A percentile compares a stretch with the other conserved stretches of the same genome.
phyloP scores from a whole-genome alignment of 2,329 filamentous ascomycete genomes.

The Colletotrichum plurivorum region DNA sequence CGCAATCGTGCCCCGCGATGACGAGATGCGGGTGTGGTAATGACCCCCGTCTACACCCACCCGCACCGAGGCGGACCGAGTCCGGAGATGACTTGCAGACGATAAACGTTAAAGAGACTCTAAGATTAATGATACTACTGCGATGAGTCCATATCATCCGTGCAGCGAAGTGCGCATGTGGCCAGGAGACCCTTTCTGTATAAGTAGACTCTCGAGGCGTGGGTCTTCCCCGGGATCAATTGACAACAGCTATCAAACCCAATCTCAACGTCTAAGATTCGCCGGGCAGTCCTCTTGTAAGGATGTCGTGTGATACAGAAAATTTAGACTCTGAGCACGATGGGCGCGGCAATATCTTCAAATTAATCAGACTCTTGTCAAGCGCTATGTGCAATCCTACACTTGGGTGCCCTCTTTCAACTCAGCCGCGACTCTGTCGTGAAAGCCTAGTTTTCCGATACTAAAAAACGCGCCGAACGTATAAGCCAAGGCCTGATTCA shows the following conservation, averaged over 20 bases:
- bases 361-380: too few relatives aligned
- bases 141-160: too few relatives aligned
- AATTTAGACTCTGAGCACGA: too few relatives aligned
- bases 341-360: too few relatives aligned
- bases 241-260: too few relatives aligned
- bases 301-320: too few relatives aligned
- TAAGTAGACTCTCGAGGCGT: too few relatives aligned
- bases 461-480: not conserved
- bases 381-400: not conserved
- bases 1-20: constrained; percentile 31
- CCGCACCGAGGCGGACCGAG: not conserved
- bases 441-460: constrained; percentile 1
- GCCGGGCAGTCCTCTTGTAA: too few relatives aligned
- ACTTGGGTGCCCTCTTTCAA: not conserved
- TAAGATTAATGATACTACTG: not conserved
- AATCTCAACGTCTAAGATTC: too few relatives aligned
- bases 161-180: too few relatives aligned
- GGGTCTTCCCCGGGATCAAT: too few relatives aligned
- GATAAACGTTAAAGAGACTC: not conserved
- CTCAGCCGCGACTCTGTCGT: not conserved
- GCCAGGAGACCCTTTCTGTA: too few relatives aligned
- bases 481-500: constrained; percentile 15
- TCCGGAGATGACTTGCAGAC: not conserved
- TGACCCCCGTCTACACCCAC: not conserved
- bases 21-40: constrained; percentile 19